phyloP scores from a whole-genome alignment of 768 basidiomycete genomes.

The Suillus subalutaceus region DNA sequence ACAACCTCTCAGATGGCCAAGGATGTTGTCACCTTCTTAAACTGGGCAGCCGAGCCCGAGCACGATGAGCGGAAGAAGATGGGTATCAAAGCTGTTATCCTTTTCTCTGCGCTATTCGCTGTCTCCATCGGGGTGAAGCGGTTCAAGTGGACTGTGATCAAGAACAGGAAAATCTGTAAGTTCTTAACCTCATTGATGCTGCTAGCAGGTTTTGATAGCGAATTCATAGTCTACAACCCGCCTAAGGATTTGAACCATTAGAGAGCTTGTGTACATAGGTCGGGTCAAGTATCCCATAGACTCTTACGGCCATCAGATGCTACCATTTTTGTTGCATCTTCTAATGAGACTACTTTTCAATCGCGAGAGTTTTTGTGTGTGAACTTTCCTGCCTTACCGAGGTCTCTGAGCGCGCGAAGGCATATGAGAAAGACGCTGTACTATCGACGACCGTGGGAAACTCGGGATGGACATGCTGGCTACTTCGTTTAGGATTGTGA shows the following conservation, averaged over 20 bases:
- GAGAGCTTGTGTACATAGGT: conserved; percentile 17
- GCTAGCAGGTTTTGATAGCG: conserved; percentile 15
- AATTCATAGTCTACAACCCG: conserved; percentile 40
- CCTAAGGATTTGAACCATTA: conserved; percentile 39
- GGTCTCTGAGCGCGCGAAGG: neutral
- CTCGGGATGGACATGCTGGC: conserved; percentile 1
- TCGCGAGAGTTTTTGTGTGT: neutral
- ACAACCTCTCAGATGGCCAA: conserved; percentile 99
- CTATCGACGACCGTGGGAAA: conserved; percentile 24
- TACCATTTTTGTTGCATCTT: conserved; percentile 19
- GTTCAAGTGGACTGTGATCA: conserved; percentile 92
- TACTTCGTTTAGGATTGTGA: neutral
- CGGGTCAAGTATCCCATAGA: conserved; percentile 22
- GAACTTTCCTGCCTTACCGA: neutral
- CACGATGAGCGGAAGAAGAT: conserved; percentile 97
- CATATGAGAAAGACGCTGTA: neutral
- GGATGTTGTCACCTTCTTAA: conserved; percentile 93
- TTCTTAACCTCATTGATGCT: conserved; percentile 20
- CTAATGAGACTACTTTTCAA: conserved; percentile 25
- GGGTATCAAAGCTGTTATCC: conserved; percentile 93
- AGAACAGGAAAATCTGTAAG: conserved; percentile 91
- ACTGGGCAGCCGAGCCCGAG: conserved; percentile 98
- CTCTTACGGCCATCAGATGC: conserved; percentile 29
- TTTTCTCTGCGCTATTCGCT: conserved; percentile 84
- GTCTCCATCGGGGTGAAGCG: conserved; percentile 89